These are phyloP conservation scores for Atkinsonella hypoxylon DNA, from an alignment of 2,329 filamentous ascomycete genomes.

Conservation along the genomic window DNA sequence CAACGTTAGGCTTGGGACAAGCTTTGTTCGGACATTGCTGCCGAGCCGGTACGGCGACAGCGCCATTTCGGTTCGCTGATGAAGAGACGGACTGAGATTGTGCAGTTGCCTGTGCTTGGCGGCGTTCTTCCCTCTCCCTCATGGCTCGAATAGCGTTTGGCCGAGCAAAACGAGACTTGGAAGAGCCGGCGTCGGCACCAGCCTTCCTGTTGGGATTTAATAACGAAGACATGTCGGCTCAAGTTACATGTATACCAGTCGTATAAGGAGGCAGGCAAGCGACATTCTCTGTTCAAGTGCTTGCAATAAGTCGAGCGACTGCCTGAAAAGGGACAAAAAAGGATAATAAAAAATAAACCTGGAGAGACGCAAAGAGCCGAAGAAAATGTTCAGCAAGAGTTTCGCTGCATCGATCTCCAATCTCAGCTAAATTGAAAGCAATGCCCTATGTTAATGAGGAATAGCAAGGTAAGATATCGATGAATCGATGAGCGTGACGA, in stretches of 20 bases:
- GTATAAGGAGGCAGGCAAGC: not conserved
- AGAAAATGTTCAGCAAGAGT: too few relatives aligned
- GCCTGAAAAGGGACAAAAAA: too few relatives aligned
- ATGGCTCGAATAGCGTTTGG: slow-evolving; percentile 39
- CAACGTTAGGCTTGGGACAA: slow-evolving; percentile 49
- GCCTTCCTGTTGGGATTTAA: slow-evolving; percentile 28
- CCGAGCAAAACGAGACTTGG: slow-evolving; percentile 29
- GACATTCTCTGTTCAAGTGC: not conserved
- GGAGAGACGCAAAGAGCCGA: too few relatives aligned
- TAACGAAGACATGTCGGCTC: slow-evolving; percentile 33
- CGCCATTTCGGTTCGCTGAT: slow-evolving; percentile 16
- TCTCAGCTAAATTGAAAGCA: too few relatives aligned
- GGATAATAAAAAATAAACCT: too few relatives aligned
- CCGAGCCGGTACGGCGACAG: slow-evolving; percentile 22
- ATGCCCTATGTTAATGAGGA: too few relatives aligned
- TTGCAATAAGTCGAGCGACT: too few relatives aligned
- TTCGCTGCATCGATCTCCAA: too few relatives aligned
- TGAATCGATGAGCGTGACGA: too few relatives aligned
- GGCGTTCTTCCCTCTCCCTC: slow-evolving; percentile 37
- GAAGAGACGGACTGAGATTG: slow-evolving; percentile 16
- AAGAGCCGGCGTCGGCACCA: slow-evolving; percentile 14
- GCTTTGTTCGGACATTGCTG: slow-evolving; percentile 45
- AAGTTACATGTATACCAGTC: not conserved
- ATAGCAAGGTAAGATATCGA: too few relatives aligned
- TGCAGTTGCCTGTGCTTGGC: slow-evolving; percentile 19